Evolutionary conservation across 768 basidiomycete genomes (phyloP), one percentile per base, ranked within the genome.

Genomic region (Sporobolomyces pararoseus): DNA sequence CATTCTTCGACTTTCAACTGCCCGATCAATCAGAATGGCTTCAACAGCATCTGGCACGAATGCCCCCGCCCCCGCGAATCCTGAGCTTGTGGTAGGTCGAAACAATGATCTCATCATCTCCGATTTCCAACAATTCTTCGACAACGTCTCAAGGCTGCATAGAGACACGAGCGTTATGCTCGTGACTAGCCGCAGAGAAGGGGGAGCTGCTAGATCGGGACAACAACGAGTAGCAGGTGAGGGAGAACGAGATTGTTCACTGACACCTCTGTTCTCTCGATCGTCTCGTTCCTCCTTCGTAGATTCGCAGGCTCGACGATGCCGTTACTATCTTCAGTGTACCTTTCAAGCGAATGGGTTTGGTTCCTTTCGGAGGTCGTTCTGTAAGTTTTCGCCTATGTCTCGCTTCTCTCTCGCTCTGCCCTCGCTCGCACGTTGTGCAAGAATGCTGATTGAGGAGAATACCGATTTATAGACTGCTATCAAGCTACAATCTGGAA

Each of bases 311-410:
- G 47, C 65, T 76, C 61, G 72, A 72, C 50, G n/a, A 35, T 7
- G 6, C 25, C 3, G 52, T 67, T 29, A 75, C 74, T 23, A 77
- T 78, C 52, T 82, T 82, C 54, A 80, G 80, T 55, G 76, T 78
- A 50, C 72, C 78, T 66, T 62, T 72, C 70, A 37, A 55, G 32
- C 51, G 68, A 37, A 58, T 63, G 44, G 85, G 86, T 13, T 12
- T 90, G 32, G 74, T 90, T 21, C 89, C 90, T 5, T 80, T 92
- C 34, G 92, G 92, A 1, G 90, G 91, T 25, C 82, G 92, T 42
- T 61, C 61, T 16, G 67, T 68, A n/a, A 50, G 72, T 44, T 47
- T 47, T 23, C 46, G 10, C 39, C 10, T 29, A 27, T 29, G 4
- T 62, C 51, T 19, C n/a, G n/a, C 27, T 25, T 46, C 4, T 27